Evolutionary conservation across 495 filamentous ascomycete genomes (phyloP).

Genomic region (Hyaloscypha variabilis): DNA sequence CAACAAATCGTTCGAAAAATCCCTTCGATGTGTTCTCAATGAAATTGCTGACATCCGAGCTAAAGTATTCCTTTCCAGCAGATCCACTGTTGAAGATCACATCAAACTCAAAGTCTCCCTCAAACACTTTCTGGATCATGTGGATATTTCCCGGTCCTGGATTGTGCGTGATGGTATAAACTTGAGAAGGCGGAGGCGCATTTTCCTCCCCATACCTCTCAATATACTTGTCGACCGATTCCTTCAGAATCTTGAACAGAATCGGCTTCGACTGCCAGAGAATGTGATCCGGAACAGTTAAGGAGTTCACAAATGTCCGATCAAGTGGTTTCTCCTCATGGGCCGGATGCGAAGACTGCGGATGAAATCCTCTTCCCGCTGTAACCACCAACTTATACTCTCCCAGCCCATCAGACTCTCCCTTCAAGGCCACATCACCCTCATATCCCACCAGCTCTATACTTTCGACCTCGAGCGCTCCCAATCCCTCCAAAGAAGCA

Average conservation of each 20-base stretch:
- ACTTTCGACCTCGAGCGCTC: conserved; percentile 61
- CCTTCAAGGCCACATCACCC: conserved; percentile 74
- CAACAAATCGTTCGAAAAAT: conserved; percentile 75
- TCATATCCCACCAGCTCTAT: conserved; percentile 60
- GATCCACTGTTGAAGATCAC: conserved; percentile 87
- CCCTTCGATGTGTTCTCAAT: conserved; percentile 65
- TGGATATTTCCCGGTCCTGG: conserved; percentile 81
- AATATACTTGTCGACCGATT: conserved; percentile 68
- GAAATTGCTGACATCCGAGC: conserved; percentile 67
- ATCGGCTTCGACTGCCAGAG: conserved; percentile 89
- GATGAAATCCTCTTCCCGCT: conserved; percentile 63
- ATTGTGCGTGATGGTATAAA: conserved; percentile 74
- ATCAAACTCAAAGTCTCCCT: conserved; percentile 93
- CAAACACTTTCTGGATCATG: conserved; percentile 89
- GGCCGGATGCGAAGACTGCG: conserved; percentile 58
- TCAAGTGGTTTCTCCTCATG: conserved; percentile 76
- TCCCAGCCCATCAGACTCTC: conserved; percentile 75
- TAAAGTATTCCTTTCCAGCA: conserved; percentile 56
- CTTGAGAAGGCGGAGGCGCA: conserved; percentile 80
- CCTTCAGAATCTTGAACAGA: conserved; percentile 77
- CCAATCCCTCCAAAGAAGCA: conserved; percentile 75
- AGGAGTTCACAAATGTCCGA: conserved; percentile 72
- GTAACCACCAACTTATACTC: conserved; percentile 83
- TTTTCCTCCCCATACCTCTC: conserved; percentile 70
- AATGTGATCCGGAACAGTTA: conserved; percentile 64